phyloP scores from a whole-genome alignment of 768 basidiomycete genomes.

The Tylopilus balloui region DNA sequence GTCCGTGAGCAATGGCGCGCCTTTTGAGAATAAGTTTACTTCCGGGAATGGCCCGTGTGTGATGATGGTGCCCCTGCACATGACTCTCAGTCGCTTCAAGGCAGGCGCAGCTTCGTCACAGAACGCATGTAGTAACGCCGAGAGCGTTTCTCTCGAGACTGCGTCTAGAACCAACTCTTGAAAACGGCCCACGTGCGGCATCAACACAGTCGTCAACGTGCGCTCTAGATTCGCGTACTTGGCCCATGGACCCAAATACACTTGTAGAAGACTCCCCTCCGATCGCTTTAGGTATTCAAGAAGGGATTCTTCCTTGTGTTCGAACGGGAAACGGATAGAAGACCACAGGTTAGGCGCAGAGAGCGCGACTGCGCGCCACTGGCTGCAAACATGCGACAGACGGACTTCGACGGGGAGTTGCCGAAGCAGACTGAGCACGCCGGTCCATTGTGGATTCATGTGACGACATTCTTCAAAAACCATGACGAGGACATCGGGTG shows the following conservation, averaged over 20 bases:
- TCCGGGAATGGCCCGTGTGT: conserved; percentile 26
- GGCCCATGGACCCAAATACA: conserved; percentile 33
- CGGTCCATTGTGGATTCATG: conserved; percentile 29
- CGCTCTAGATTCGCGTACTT: conserved; percentile 28
- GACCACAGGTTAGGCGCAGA: conserved; percentile 34
- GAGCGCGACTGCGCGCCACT: conserved; percentile 35
- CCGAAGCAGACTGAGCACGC: conserved; percentile 31
- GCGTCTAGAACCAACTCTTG: conserved; percentile 29
- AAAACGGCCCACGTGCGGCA: conserved; percentile 30
- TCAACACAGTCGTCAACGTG: conserved; percentile 21
- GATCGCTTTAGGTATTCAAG: conserved; percentile 33
- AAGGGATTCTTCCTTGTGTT: conserved; percentile 28
- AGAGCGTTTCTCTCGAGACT: conserved; percentile 29
- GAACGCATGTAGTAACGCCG: conserved; percentile 20
- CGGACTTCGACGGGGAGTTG: conserved; percentile 33
- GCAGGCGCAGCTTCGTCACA: conserved; percentile 26
- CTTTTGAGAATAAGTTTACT: conserved; percentile 25
- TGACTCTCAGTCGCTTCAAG: conserved; percentile 25
- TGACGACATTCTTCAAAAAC: conserved; percentile 32
- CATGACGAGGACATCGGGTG: conserved; percentile 30
- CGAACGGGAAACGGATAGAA: conserved; percentile 29
- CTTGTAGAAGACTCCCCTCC: conserved; percentile 26
- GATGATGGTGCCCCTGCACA: conserved; percentile 29
- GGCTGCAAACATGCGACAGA: conserved; percentile 32
- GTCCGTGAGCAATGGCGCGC: conserved; percentile 30